Conservation (phyloP, 768 basidiomycete species). For the Rubroboletus satanas region DNA sequence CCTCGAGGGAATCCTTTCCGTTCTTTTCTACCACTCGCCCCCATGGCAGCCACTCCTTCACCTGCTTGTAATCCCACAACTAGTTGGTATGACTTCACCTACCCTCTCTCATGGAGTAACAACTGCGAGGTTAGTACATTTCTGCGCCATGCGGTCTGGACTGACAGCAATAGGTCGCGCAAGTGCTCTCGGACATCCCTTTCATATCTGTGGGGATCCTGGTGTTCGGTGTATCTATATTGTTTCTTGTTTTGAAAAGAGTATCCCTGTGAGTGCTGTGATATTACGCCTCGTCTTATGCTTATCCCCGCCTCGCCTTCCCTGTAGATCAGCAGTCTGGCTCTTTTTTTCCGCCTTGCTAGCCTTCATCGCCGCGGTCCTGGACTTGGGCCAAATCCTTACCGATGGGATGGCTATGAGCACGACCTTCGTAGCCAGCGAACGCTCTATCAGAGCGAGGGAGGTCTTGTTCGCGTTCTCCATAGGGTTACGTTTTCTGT, state of each 20-base stretch:
- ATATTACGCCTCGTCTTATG: not conserved
- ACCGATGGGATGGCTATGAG: conserved; percentile 32
- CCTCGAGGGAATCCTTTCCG: conserved; percentile 9
- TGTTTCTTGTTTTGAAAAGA: conserved; percentile 52
- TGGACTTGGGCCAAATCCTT: conserved; percentile 60
- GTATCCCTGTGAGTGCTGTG: conserved; percentile 43
- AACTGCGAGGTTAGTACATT: conserved; percentile 41
- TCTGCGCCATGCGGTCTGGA: not conserved
- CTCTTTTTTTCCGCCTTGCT: conserved; percentile 57
- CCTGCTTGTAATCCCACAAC: conserved; percentile 9
- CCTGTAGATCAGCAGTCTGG: conserved; percentile 42
- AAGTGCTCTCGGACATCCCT: conserved; percentile 61
- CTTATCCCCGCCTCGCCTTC: not conserved
- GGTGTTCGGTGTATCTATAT: conserved; percentile 55
- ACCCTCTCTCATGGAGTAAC: conserved; percentile 36
- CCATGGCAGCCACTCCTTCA: conserved; percentile 17
- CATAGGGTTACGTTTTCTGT: conserved; percentile 56
- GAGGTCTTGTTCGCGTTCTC: conserved; percentile 59
- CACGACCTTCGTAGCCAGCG: conserved; percentile 13
- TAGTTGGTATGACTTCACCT: conserved; percentile 23
- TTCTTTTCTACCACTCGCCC: conserved; percentile 15
- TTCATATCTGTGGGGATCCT: conserved; percentile 64
- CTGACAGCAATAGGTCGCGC: conserved; percentile 43
- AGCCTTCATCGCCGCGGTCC: conserved; percentile 56
- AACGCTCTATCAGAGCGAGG: conserved; percentile 45